These are phyloP conservation scores for Periglandula ipomoeae DNA, from an alignment of 2,329 filamentous ascomycete species.

Conservation along the genomic window DNA sequence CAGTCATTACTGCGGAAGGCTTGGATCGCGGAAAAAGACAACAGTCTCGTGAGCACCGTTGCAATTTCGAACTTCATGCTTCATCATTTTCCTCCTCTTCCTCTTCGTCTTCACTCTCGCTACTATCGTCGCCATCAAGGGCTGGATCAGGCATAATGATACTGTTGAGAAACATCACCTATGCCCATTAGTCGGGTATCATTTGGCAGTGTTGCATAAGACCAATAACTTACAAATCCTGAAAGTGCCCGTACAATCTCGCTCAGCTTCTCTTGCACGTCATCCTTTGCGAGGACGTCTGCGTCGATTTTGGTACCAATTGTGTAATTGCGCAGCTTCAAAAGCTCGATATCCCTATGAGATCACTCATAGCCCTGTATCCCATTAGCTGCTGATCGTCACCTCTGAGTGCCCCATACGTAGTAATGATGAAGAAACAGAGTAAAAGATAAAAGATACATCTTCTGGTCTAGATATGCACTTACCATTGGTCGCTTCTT, in stretches of 20 bases:
- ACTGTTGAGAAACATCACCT: slow-evolving; percentile 64
- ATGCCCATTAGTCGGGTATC: background rate
- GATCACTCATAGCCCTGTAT: slow-evolving; percentile 63
- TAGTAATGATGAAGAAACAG: no score
- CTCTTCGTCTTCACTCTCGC: slow-evolving; percentile 24
- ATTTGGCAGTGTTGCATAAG: no score
- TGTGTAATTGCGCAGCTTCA: slow-evolving; percentile 74
- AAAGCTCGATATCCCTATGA: slow-evolving; percentile 69
- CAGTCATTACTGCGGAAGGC: no score
- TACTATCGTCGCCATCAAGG: slow-evolving; percentile 31
- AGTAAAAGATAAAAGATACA: background rate
- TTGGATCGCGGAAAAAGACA: no score
- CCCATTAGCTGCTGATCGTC: background rate
- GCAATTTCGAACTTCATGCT: background rate
- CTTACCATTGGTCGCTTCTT: slow-evolving; percentile 77
- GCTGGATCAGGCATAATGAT: slow-evolving; percentile 63
- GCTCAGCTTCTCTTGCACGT: slow-evolving; percentile 56
- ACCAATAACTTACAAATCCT: slow-evolving; percentile 68
- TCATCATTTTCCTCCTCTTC: slow-evolving; percentile 7
- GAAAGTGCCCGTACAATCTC: slow-evolving; percentile 59
- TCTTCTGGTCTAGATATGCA: background rate
- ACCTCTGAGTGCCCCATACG: no score
- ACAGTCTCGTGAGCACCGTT: no score
- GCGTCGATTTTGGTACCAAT: slow-evolving; percentile 60
- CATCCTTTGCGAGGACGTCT: slow-evolving; percentile 49